Conservation (phyloP, 2,329 filamentous ascomycete species). For the Colletotrichum salicis region DNA sequence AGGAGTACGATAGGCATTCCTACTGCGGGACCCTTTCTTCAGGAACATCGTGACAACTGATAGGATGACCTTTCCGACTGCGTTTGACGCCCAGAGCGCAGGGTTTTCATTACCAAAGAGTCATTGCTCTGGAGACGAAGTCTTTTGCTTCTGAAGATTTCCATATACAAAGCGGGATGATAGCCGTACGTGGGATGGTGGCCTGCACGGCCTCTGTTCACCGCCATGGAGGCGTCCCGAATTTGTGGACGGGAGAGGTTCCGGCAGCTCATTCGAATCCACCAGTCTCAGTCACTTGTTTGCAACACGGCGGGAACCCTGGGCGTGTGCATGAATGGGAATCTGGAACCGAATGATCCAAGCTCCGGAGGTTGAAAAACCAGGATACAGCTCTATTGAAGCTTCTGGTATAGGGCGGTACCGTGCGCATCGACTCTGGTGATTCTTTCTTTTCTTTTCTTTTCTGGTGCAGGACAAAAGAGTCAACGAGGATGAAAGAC, state of each 20-base stretch:
- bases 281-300: constrained; percentile 30
- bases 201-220: constrained; percentile 32
- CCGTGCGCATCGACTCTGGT: neutral
- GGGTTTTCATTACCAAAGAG: constrained; percentile 29
- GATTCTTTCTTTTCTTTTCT: neutral
- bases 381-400: constrained; percentile 20
- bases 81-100: constrained; percentile 24
- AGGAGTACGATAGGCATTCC: constrained; percentile 3
- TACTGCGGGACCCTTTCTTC: constrained; percentile 14
- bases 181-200: constrained; percentile 27
- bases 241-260: constrained; percentile 33
- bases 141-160: constrained; percentile 21
- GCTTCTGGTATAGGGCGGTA: constrained; percentile 8
- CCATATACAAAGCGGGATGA: constrained; percentile 17
- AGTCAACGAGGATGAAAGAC: neutral
- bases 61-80: constrained; percentile 20
- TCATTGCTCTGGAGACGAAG: constrained; percentile 33
- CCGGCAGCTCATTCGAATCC: constrained; percentile 25
- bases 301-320: constrained; percentile 30
- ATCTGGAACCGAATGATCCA: constrained; percentile 26
- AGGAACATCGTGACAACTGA: constrained; percentile 18
- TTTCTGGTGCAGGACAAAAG: neutral
- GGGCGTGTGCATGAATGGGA: constrained; percentile 31
- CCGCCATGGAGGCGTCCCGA: constrained; percentile 29
- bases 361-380: constrained; percentile 5